Conservation (phyloP, 2,329 filamentous ascomycete genomes). For the Pseudogymnoascus sp. region DNA sequence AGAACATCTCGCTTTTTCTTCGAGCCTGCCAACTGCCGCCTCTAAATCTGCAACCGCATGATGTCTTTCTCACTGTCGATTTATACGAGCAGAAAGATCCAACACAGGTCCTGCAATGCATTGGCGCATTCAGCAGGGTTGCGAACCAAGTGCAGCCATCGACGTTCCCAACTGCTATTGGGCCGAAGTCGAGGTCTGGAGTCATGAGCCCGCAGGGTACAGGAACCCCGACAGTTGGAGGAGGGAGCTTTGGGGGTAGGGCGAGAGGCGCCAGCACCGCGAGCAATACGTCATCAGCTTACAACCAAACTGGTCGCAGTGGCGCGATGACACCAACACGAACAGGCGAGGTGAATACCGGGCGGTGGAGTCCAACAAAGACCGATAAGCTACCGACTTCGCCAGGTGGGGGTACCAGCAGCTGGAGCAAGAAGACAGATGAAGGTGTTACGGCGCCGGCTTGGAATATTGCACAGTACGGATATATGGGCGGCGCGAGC, state of each 20-base stretch:
- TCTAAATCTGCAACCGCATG: slow-evolving; percentile 82
- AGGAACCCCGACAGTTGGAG: slow-evolving; percentile 46
- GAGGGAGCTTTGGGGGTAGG: slow-evolving; percentile 34
- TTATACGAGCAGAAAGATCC: slow-evolving; percentile 94
- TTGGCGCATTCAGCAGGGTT: slow-evolving; percentile 83
- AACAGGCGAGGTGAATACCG: slow-evolving; percentile 38
- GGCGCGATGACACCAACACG: slow-evolving; percentile 29
- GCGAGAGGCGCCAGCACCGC: slow-evolving; percentile 46
- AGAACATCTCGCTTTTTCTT: slow-evolving; percentile 96
- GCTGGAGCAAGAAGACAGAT: slow-evolving; percentile 82
- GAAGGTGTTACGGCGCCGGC: slow-evolving; percentile 77
- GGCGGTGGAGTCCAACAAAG: slow-evolving; percentile 57
- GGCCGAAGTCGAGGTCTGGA: slow-evolving; percentile 55
- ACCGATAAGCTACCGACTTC: slow-evolving; percentile 47
- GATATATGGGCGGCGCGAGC: slow-evolving; percentile 95
- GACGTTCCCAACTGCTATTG: slow-evolving; percentile 69
- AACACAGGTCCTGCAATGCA: slow-evolving; percentile 87
- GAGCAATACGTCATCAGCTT: slow-evolving; percentile 51
- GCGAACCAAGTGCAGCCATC: slow-evolving; percentile 68
- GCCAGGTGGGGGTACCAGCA: slow-evolving; percentile 56
- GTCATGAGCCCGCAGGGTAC: slow-evolving; percentile 61
- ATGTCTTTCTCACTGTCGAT: slow-evolving; percentile 95
- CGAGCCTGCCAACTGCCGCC: slow-evolving; percentile 78
- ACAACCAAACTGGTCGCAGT: slow-evolving; percentile 38
- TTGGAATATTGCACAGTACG: slow-evolving; percentile 98